phyloP scores from a whole-genome alignment of 2,329 filamentous ascomycete genomes.

The Sclerotinia subarctica region DNA sequence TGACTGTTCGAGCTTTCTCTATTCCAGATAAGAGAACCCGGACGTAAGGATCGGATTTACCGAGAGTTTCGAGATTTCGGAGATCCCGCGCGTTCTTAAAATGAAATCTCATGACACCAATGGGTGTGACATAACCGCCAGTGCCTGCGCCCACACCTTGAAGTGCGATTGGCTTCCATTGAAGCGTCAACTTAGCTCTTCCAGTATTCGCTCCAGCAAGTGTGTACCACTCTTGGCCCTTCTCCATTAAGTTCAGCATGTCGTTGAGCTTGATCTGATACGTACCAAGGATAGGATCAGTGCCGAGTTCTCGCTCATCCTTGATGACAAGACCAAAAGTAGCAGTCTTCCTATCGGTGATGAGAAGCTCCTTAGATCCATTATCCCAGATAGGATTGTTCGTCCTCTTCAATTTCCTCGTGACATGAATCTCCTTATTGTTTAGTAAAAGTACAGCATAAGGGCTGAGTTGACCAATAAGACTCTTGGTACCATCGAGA shows the following conservation, averaged over 20 bases:
- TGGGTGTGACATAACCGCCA: conserved; percentile 86
- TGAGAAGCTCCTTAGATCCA: conserved; percentile 87
- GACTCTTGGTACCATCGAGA: conserved; percentile 84
- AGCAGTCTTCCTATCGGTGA: conserved; percentile 87
- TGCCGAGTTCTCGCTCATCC: conserved; percentile 82
- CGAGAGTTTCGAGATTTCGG: conserved; percentile 89
- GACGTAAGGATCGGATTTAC: conserved; percentile 94
- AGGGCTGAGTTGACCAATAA: conserved; percentile 87
- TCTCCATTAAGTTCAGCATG: conserved; percentile 83
- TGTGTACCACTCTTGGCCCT: conserved; percentile 96
- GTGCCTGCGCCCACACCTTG: conserved; percentile 73
- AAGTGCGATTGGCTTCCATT: conserved; percentile 93
- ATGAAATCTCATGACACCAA: conserved; percentile 93
- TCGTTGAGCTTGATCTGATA: conserved; percentile 96
- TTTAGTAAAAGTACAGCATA: conserved; percentile 88
- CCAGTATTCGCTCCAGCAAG: conserved; percentile 77
- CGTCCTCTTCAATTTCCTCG: conserved; percentile 90
- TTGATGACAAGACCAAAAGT: conserved; percentile 91
- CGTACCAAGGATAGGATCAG: conserved; percentile 81
- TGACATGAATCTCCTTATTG: conserved; percentile 83
- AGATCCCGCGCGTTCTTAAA: conserved; percentile 80
- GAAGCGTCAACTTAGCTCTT: conserved; percentile 82
- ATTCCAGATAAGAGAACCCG: conserved; percentile 86
- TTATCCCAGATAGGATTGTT: conserved; percentile 98
- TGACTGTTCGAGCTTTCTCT: conserved; percentile 88